Evolutionary conservation across 257 asterid genomes (phyloP).

Genomic region (Scutellaria baicalensis): DNA sequence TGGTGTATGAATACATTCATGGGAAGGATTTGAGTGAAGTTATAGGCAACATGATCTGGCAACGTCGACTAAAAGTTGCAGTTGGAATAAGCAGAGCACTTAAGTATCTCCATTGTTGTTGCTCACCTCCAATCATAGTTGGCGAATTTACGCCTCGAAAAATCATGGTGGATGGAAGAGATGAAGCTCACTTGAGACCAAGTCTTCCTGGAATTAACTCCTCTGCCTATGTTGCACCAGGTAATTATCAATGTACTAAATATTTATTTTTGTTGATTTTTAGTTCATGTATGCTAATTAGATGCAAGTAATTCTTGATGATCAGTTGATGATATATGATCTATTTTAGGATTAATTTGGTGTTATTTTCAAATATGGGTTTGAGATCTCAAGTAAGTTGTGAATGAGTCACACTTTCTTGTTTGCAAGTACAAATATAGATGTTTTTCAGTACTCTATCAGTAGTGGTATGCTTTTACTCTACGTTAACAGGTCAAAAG

Average conservation of each 20-base stretch:
- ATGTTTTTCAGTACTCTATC: constrained; percentile 7
- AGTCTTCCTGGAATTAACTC: constrained; percentile 27
- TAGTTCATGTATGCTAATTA: too few species aligned
- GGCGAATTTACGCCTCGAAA: constrained; percentile 43
- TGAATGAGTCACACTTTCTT: constrained; percentile 1
- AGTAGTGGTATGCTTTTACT: constrained; percentile 3
- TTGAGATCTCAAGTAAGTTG: constrained; percentile 7
- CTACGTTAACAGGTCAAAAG: background rate
- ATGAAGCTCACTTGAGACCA: constrained; percentile 44
- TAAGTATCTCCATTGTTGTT: constrained; percentile 42
- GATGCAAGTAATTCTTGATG: background rate
- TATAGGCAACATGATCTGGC: constrained; percentile 41
- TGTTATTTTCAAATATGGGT: background rate
- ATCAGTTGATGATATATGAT: background rate
- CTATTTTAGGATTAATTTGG: background rate
- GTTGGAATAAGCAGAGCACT: constrained; percentile 55
- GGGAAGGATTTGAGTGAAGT: constrained; percentile 53
- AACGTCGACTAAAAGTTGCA: constrained; percentile 50
- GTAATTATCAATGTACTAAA: constrained; percentile 18
- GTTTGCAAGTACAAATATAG: constrained; percentile 14
- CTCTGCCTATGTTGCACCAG: constrained; percentile 51
- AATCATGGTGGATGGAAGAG: constrained; percentile 45
- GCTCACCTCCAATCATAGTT: constrained; percentile 36
- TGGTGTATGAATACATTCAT: constrained; percentile 54
- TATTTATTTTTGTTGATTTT: background rate